phyloP scores from a whole-genome alignment of 352 stramenopile genomes.

The Pythium utonaiense region DNA sequence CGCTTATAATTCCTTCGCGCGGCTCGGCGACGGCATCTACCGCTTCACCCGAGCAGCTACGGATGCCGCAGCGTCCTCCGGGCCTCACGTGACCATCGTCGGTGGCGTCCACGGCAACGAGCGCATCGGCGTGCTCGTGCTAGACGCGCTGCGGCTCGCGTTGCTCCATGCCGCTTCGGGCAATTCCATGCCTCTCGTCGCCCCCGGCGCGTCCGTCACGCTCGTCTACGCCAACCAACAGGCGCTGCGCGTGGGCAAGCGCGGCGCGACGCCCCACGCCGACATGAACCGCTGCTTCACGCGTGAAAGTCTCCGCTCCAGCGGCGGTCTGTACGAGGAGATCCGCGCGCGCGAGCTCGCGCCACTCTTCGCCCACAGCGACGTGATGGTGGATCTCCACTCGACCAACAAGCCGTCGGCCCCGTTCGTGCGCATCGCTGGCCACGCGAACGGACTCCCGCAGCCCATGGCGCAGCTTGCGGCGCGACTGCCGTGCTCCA shows the following conservation, averaged over 20 bases:
- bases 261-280: constrained; percentile 42
- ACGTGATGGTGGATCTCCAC: constrained; percentile 72
- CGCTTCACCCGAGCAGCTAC: constrained; percentile 29
- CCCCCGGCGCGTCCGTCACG: constrained; percentile 36
- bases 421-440: constrained; percentile 63
- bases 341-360: constrained; percentile 52
- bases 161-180: constrained; percentile 30
- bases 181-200: constrained; percentile 26
- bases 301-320: constrained; percentile 25
- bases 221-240: constrained; percentile 64
- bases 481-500: constrained; percentile 41
- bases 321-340: constrained; percentile 36
- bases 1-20: constrained; percentile 35
- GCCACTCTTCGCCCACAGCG: constrained; percentile 41
- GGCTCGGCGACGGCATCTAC: constrained; percentile 41
- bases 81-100: constrained; percentile 53
- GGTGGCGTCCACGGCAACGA: constrained; percentile 78
- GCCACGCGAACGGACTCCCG: constrained; percentile 29
- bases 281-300: constrained; percentile 76
- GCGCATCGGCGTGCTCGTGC: constrained; percentile 56
- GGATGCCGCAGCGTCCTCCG: constrained; percentile 1
- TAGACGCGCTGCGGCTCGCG: constrained; percentile 52
- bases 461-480: constrained; percentile 27
- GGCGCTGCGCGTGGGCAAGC: constrained; percentile 47
- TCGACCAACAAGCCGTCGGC: constrained; percentile 75